Evolutionary conservation across 2,329 filamentous ascomycete genomes (phyloP).

Genomic region (Grosmannia serpens): DNA sequence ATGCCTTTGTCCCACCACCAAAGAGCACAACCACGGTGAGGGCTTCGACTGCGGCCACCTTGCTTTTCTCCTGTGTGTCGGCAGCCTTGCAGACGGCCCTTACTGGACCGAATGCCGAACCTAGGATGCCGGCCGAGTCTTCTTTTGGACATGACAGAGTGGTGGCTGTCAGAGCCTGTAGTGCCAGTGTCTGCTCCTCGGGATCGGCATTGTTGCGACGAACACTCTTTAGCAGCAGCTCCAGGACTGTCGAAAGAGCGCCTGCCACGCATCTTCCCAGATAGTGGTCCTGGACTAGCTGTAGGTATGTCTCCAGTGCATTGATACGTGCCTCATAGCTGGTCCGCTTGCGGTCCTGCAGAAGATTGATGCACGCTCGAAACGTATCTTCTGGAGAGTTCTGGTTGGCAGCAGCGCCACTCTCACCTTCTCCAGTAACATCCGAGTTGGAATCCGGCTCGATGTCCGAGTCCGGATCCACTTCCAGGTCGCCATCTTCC

Average conservation of each 20-base stretch:
- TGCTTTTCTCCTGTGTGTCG: constrained; percentile 50
- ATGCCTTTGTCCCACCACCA: constrained; percentile 58
- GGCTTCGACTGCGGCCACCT: constrained; percentile 61
- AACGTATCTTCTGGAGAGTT: constrained; percentile 31
- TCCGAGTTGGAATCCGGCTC: constrained; percentile 47
- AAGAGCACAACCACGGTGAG: constrained; percentile 64
- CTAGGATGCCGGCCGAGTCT: constrained; percentile 51
- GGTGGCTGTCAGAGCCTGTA: constrained; percentile 62
- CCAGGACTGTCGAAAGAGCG: constrained; percentile 49
- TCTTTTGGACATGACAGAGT: constrained; percentile 46
- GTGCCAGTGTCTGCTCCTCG: constrained; percentile 56
- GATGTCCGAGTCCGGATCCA: constrained; percentile 30
- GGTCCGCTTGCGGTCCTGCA: constrained; percentile 66
- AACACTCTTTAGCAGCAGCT: constrained; percentile 57
- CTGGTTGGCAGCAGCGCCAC: constrained; percentile 34
- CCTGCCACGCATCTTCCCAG: constrained; percentile 49
- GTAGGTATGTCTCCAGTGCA: constrained; percentile 48
- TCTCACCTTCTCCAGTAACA: constrained; percentile 33
- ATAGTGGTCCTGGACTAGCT: constrained; percentile 57
- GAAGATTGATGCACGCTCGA: constrained; percentile 54
- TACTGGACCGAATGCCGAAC: constrained; percentile 44
- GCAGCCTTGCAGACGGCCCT: constrained; percentile 56
- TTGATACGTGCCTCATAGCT: constrained; percentile 60
- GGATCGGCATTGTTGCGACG: constrained; percentile 55
- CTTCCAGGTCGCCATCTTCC: neutral